These are phyloP conservation scores for Tranzscheliella williamsii DNA, from an alignment of 1,284 basidiomycete genomes.

Conservation along the genomic window DNA sequence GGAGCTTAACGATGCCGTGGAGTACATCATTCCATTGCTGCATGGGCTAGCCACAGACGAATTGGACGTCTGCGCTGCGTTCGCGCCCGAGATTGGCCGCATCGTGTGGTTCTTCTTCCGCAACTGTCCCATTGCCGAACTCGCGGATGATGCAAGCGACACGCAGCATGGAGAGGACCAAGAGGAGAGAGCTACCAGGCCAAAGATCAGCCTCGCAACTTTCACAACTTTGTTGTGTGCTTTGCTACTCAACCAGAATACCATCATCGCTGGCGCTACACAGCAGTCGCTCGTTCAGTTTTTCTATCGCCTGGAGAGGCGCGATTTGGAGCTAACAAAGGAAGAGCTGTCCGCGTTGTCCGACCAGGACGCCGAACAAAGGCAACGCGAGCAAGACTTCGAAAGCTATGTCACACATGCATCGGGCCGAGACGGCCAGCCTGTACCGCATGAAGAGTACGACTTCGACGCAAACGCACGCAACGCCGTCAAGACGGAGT, in stretches of 20 bases:
- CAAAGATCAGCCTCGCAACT: slow-evolving; percentile 74
- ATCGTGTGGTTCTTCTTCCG: slow-evolving; percentile 96
- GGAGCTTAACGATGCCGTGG: slow-evolving; percentile 83
- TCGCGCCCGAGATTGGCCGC: slow-evolving; percentile 77
- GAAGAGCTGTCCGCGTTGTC: slow-evolving; percentile 23
- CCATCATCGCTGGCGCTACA: slow-evolving; percentile 73
- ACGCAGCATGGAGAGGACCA: slow-evolving; percentile 12
- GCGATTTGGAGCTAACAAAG: slow-evolving; percentile 25
- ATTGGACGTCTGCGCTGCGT: slow-evolving; percentile 85
- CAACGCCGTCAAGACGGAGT: slow-evolving; percentile 44
- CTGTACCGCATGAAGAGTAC: slow-evolving; percentile 51
- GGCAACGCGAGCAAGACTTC: slow-evolving; percentile 19
- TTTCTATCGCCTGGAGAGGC: slow-evolving; percentile 65
- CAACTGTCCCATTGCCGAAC: slow-evolving; percentile 63
- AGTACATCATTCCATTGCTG: slow-evolving; percentile 89
- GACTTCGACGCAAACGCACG: slow-evolving; percentile 44
- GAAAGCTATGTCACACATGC: slow-evolving; percentile 46
- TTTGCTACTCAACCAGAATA: slow-evolving; percentile 79
- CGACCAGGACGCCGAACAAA: slow-evolving; percentile 5
- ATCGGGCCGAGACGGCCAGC: slow-evolving; percentile 53
- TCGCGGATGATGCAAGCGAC: slow-evolving; percentile 19
- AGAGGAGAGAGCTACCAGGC: slow-evolving; percentile 54
- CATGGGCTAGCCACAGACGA: slow-evolving; percentile 87
- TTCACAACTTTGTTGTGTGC: slow-evolving; percentile 92
- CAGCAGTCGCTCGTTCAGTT: slow-evolving; percentile 78